Evolutionary conservation across 2,329 filamentous ascomycete species (phyloP).

Genomic region (Thyridium curvatum): DNA sequence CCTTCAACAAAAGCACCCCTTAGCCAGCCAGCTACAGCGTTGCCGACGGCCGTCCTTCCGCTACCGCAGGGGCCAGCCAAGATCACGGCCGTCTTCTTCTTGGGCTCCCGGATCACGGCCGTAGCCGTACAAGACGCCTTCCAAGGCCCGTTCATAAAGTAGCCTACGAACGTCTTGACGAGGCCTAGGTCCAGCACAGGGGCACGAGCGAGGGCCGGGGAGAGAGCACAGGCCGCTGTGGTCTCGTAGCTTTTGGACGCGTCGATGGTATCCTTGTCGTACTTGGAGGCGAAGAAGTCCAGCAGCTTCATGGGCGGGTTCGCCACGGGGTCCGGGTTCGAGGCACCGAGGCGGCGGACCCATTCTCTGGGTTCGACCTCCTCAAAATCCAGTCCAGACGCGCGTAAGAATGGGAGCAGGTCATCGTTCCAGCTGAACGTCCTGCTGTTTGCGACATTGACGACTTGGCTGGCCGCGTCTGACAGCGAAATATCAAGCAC

Average conservation of each 20-base stretch:
- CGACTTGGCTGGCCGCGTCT: slow-evolving; percentile 20
- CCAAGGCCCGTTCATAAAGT: slow-evolving; percentile 10
- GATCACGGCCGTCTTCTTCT: too few relatives aligned
- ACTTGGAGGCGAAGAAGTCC: slow-evolving; percentile 45
- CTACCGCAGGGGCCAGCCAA: too few relatives aligned
- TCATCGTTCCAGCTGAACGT: slow-evolving; percentile 42
- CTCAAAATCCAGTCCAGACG: slow-evolving; percentile 36
- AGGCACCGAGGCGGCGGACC: slow-evolving; percentile 33
- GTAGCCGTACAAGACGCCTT: too few relatives aligned
- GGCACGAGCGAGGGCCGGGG: slow-evolving; percentile 32
- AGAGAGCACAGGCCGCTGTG: slow-evolving; percentile 31
- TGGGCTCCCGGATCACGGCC: too few relatives aligned
- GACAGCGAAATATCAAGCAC: slow-evolving; percentile 30
- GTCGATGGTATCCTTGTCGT: slow-evolving; percentile 38
- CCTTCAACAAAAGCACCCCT: too few relatives aligned
- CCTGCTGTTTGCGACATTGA: slow-evolving; percentile 41
- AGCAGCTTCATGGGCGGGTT: slow-evolving; percentile 48
- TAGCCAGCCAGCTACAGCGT: too few relatives aligned
- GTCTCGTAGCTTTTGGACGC: slow-evolving; percentile 33
- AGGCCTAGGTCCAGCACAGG: slow-evolving; percentile 21
- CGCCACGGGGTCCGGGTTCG: slow-evolving; percentile 31
- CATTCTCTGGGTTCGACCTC: slow-evolving; percentile 35
- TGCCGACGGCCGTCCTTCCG: too few relatives aligned
- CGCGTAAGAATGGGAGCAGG: slow-evolving; percentile 39
- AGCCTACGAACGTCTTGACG: slow-evolving; percentile 29